A percentile compares a stretch with the other conserved stretches of the same genome.
phyloP scores from a whole-genome alignment of 2,329 filamentous ascomycete genomes.

The Nemania diffusa region DNA sequence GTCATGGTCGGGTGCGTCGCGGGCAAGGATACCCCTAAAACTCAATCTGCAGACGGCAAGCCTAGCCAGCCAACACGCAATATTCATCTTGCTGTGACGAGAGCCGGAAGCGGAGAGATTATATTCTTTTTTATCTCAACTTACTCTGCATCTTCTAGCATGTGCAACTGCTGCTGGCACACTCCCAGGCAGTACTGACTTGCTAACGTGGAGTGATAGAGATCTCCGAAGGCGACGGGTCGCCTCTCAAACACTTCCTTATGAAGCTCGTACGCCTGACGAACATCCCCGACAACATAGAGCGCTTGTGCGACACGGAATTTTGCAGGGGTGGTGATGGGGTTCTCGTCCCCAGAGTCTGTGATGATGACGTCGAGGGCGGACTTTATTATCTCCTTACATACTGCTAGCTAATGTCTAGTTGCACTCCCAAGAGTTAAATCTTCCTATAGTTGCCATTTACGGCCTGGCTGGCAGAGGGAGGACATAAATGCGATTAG shows the following conservation, averaged over 20 bases:
- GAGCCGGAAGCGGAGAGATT: not conserved
- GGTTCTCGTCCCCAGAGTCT: too few species aligned
- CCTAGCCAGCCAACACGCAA: not conserved
- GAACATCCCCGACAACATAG: too few species aligned
- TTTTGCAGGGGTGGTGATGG: too few species aligned
- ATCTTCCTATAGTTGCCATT: too few species aligned
- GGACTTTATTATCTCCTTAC: too few species aligned
- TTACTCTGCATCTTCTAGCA: not conserved
- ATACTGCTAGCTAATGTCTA: too few species aligned
- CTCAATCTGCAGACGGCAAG: not conserved
- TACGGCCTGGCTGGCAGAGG: too few species aligned
- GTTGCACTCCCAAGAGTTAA: too few species aligned
- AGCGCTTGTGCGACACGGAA: too few species aligned
- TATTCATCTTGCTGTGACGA: not conserved
- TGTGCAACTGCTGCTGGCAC: not conserved
- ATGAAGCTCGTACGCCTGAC: not conserved
- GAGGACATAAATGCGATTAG: too few species aligned
- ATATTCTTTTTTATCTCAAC: not conserved
- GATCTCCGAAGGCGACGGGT: not conserved
- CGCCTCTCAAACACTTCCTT: not conserved
- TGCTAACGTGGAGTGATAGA: not conserved
- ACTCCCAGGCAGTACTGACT: not conserved
- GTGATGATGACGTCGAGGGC: too few species aligned
- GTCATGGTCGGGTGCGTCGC: not conserved
- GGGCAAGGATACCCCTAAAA: not conserved